phyloP scores from a whole-genome alignment of 257 asterid genomes.

The Agastache rugosa region DNA sequence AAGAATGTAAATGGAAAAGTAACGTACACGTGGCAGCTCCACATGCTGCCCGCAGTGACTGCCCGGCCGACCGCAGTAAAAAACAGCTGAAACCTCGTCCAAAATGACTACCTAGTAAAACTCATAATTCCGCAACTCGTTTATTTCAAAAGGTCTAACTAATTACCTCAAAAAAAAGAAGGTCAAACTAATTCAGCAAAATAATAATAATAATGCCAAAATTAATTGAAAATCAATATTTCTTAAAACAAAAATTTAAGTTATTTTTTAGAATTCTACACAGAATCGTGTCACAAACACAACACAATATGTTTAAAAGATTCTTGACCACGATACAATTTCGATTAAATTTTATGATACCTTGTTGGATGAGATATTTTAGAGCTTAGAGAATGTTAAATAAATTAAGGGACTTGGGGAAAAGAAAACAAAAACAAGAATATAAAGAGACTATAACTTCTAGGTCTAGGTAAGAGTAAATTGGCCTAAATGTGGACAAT shows the following conservation, averaged over 20 bases:
- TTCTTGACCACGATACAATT: too few relatives aligned
- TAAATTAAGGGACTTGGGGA: constrained; percentile 34
- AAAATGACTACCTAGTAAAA: constrained; percentile 23
- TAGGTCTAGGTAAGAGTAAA: constrained; percentile 60
- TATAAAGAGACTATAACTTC: constrained; percentile 49
- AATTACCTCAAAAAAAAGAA: too few relatives aligned
- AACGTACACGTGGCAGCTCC: constrained; percentile 41
- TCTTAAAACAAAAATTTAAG: neutral
- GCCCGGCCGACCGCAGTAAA: constrained; percentile 52
- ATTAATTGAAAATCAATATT: too few relatives aligned
- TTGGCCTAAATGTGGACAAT: constrained; percentile 40
- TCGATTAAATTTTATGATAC: neutral
- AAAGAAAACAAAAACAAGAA: constrained; percentile 42
- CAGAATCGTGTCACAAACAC: too few relatives aligned
- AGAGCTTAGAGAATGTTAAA: constrained; percentile 10
- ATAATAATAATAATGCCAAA: neutral
- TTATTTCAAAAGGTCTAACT: neutral
- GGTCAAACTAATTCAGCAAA: neutral
- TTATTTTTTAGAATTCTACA: neutral
- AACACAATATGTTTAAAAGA: too few relatives aligned
- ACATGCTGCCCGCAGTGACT: constrained; percentile 37
- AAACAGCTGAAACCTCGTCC: constrained; percentile 33
- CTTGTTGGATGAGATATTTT: neutral
- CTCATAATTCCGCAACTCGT: neutral
- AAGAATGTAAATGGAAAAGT: constrained; percentile 42